Evolutionary conservation across 768 basidiomycete genomes (phyloP), one percentile per base, ranked within the genome.

Genomic region (Albatrellus ellisii): DNA sequence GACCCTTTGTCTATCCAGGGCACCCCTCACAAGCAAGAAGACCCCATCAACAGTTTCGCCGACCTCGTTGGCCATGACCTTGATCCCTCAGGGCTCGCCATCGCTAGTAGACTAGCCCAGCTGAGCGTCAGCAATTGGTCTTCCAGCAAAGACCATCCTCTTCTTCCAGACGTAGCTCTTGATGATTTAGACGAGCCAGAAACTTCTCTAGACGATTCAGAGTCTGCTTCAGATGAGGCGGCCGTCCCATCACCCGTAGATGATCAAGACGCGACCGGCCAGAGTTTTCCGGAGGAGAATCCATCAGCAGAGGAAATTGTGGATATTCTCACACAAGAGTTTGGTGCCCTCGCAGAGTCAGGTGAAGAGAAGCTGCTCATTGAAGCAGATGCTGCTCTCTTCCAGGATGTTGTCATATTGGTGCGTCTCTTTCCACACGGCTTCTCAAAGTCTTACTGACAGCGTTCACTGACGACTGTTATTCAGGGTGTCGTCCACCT

Each of bases 401-500:
- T 73, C 29, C 59, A 64, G 32, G 70, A 74, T 21, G 69, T 72
- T 9, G 53, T 67, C 8, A 63, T 73, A n/a, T 49, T 73, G 40
- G 68, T 71, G 12, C 44, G 65, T 60, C 34, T 24, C 26, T 18
- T 6, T n/a, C 22, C 8, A 18, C 1, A 11, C 8, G 26, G 26
- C 28, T 46, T 52, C 42, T 44, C 46, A 39, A 17, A 1, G 15
- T 1, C 27, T 39, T 48, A 6, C 45, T 49, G 35, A 17, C 42
- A 6, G 40, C 37, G 43, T 20, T 43, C 18, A 12, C 40, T 51
- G 34, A 41, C 40, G 22, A 7, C 6, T 42, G 14, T 15, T 31
- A 28, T 10, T 35, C 27, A 73, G 66, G 75, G 77, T 6, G 72
- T 74, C 25, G 59, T 79, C 14, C 77, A 79, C 53, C 54, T 80